phyloP scores from a whole-genome alignment of 805 yeast genomes.

The Zygoascus bituminiphila region DNA sequence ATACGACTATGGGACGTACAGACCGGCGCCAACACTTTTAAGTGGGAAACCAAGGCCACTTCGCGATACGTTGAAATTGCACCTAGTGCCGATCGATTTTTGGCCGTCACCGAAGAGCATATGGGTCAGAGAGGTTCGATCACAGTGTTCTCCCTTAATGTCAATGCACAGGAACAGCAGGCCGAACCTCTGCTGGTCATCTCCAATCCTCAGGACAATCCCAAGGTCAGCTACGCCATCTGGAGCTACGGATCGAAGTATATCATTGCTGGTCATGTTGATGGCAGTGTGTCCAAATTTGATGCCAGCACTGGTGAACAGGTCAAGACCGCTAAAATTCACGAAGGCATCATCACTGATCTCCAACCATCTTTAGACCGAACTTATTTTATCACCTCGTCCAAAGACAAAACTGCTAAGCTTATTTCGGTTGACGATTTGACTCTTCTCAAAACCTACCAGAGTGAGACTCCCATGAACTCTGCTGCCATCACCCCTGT shows the following conservation, averaged over 20 bases:
- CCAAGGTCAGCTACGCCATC: constrained; percentile 42
- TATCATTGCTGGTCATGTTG: constrained; percentile 80
- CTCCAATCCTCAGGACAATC: constrained; percentile 43
- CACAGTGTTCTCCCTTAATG: constrained; percentile 53
- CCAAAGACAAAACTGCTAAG: constrained; percentile 82
- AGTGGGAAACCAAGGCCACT: constrained; percentile 75
- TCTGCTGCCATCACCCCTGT: constrained; percentile 90
- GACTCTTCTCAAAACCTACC: constrained; percentile 61
- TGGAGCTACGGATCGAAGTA: constrained; percentile 72
- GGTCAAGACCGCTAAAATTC: constrained; percentile 50
- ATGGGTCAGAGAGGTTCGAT: constrained; percentile 84
- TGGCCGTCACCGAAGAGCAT: constrained; percentile 81
- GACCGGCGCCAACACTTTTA: constrained; percentile 66
- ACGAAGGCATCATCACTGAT: constrained; percentile 72
- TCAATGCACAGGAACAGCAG: constrained; percentile 38
- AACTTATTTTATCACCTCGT: constrained; percentile 85
- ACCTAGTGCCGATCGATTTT: constrained; percentile 57
- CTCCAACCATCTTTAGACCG: constrained; percentile 81
- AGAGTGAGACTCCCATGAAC: constrained; percentile 89
- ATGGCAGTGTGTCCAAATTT: constrained; percentile 77
- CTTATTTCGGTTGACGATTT: constrained; percentile 72
- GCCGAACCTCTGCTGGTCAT: constrained; percentile 52
- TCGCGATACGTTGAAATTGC: constrained; percentile 84
- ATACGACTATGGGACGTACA: constrained; percentile 77
- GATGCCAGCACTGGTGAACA: constrained; percentile 70